These are phyloP conservation scores for Stemphylium lycopersici DNA, from an alignment of 2,329 filamentous ascomycete genomes.

Conservation along the genomic window DNA sequence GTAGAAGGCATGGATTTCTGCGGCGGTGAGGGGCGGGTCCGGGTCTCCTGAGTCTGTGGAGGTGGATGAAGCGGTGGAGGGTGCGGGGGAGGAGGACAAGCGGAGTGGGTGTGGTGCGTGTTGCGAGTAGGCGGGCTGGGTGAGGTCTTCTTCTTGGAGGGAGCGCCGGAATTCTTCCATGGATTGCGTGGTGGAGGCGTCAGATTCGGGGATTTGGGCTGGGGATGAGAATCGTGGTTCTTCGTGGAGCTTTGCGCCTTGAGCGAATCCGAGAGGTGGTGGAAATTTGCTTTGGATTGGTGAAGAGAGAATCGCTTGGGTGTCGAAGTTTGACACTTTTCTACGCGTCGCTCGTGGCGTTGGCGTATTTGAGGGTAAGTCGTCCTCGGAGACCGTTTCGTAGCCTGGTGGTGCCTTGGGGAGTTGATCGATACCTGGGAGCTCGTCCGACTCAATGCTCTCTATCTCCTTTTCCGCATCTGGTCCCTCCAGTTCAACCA, in stretches of 20 bases:
- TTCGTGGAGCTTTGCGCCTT: conserved; percentile 4
- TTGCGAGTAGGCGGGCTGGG: conserved; percentile 6
- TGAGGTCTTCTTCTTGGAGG: conserved; percentile 23
- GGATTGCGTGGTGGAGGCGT: conserved; percentile 40
- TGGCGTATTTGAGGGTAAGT: conserved; percentile 32
- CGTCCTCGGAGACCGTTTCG: conserved; percentile 8
- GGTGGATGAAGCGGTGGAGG: conserved; percentile 15
- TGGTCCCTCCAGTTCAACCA: conserved; percentile 4
- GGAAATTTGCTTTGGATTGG: conserved; percentile 25
- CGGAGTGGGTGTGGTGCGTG: conserved; percentile 7
- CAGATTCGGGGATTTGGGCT: conserved; percentile 24
- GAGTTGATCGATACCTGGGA: conserved; percentile 3
- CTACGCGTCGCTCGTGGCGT: conserved; percentile 37
- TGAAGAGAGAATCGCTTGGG: conserved; percentile 45
- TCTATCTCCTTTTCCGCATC: conserved; percentile 4
- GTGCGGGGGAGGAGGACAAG: conserved; percentile 20
- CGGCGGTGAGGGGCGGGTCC: conserved; percentile 35
- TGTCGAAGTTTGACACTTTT: conserved; percentile 33
- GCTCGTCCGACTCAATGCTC: conserved; percentile 25
- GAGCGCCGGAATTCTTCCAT: conserved; percentile 44
- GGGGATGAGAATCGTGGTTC: conserved; percentile 17
- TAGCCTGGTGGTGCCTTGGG: conserved; percentile 2
- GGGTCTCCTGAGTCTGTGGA: conserved; percentile 33
- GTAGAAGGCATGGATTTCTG: conserved; percentile 37
- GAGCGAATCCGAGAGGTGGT: conserved; percentile 10